Conservation (phyloP, 2,329 filamentous ascomycete species). For the Beauveria asiatica region DNA sequence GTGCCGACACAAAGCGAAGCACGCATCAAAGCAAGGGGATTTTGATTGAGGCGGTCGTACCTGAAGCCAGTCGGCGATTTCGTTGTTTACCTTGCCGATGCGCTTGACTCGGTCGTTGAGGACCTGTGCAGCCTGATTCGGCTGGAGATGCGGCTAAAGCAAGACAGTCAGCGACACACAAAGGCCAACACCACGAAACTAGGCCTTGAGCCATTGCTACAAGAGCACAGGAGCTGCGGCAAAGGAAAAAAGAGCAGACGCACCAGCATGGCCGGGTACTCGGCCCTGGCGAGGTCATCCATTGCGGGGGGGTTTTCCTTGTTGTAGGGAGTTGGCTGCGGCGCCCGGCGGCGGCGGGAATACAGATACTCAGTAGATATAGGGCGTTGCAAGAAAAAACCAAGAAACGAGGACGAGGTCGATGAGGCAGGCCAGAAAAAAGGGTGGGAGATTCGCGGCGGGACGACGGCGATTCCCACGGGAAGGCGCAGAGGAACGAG, state of each 20-base stretch:
- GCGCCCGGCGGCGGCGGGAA: slow-evolving; percentile 1
- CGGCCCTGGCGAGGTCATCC: slow-evolving; percentile 72
- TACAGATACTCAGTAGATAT: slow-evolving; percentile 3
- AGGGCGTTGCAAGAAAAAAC: slow-evolving; percentile 4
- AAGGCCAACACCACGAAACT: slow-evolving; percentile 4
- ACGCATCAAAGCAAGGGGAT: not conserved
- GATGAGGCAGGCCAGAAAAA: not conserved
- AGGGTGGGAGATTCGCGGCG: not conserved
- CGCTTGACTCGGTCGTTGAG: slow-evolving; percentile 82
- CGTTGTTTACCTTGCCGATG: slow-evolving; percentile 75
- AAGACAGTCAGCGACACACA: not conserved
- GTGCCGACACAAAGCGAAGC: too few species aligned
- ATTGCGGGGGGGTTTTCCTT: slow-evolving; percentile 37
- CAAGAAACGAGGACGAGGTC: not conserved
- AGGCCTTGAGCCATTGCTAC: not conserved
- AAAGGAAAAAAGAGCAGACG: slow-evolving; percentile 26
- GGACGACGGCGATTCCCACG: not conserved
- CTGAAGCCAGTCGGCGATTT: slow-evolving; percentile 96
- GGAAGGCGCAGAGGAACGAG: not conserved
- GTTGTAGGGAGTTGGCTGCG: not conserved
- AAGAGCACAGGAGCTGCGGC: not conserved
- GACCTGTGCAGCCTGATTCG: slow-evolving; percentile 69
- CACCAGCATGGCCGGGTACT: slow-evolving; percentile 94
- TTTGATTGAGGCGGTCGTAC: slow-evolving; percentile 39
- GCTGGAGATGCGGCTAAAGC: slow-evolving; percentile 66